Percentiles rank a stretch among this genome's conserved stretches.
phyloP scores from a whole-genome alignment of 129 eudicot genomes.

The Apium graveolens region DNA sequence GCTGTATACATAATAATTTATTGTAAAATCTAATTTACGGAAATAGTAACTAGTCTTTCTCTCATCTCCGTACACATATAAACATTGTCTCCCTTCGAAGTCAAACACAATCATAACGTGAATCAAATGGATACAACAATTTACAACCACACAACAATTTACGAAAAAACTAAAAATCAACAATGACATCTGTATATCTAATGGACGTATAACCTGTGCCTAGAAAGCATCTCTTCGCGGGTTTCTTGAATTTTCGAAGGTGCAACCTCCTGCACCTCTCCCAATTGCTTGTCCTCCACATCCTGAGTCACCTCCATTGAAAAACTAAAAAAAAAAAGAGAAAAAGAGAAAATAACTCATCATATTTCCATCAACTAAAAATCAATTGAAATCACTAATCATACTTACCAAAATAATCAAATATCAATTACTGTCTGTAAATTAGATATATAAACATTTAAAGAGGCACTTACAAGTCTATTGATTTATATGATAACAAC shows the following conservation, averaged over 20 bases:
- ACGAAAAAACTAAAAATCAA: neutral
- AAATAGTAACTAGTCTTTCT: neutral
- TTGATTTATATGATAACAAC: neutral
- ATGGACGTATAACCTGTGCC: slow-evolving; percentile 53
- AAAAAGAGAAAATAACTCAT: neutral
- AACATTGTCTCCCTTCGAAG: neutral
- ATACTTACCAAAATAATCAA: neutral
- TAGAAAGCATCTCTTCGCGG: slow-evolving; percentile 86
- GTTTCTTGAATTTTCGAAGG: slow-evolving; percentile 48
- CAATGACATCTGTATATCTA: neutral
- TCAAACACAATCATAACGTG: neutral
- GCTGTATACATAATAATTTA: neutral
- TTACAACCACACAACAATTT: neutral
- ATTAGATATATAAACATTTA: neutral
- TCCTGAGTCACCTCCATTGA: slow-evolving; percentile 46
- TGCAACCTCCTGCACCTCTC: slow-evolving; percentile 28
- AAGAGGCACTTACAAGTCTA: neutral
- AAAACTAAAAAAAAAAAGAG: neutral
- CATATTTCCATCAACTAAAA: neutral
- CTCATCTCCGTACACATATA: neutral
- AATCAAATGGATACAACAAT: neutral
- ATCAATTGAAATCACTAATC: neutral
- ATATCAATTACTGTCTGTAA: neutral
- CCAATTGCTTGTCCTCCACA: slow-evolving; percentile 27
- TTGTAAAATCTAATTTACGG: neutral